Conservation (phyloP, 2,329 filamentous ascomycete species). For the Hypoxylon sp. region DNA sequence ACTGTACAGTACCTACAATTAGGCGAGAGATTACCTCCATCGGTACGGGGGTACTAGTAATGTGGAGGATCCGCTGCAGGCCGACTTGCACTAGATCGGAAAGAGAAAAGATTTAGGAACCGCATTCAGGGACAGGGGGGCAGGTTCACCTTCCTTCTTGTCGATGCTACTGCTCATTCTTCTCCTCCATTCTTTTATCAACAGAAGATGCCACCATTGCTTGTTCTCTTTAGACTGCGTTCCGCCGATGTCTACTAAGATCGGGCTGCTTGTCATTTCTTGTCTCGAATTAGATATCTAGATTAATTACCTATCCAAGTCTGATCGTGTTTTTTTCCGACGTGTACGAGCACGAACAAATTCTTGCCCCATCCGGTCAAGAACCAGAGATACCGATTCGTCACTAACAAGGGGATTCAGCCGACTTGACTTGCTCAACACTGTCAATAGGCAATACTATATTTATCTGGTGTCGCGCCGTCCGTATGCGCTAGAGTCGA, state of each 20-base stretch:
- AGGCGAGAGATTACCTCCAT: slow-evolving; percentile 8
- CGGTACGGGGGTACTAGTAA: slow-evolving; percentile 30
- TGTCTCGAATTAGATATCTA: slow-evolving; percentile 24
- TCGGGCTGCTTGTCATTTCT: slow-evolving; percentile 5
- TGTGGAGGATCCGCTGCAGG: slow-evolving; percentile 31
- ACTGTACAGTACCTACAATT: slow-evolving; percentile 23
- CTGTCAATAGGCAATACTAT: slow-evolving; percentile 18
- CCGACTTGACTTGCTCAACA: slow-evolving; percentile 3
- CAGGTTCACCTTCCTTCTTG: slow-evolving; percentile 33
- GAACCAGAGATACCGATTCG: slow-evolving; percentile 24
- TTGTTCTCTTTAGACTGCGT: slow-evolving; percentile 34
- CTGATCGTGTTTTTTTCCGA: slow-evolving; percentile 10
- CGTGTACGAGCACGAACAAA: slow-evolving; percentile 26
- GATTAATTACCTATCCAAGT: slow-evolving; percentile 18
- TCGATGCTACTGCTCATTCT: slow-evolving; percentile 26
- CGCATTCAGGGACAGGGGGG: slow-evolving; percentile 37
- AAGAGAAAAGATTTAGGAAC: slow-evolving; percentile 40
- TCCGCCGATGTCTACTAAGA: slow-evolving; percentile 22
- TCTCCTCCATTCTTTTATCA: slow-evolving; percentile 38
- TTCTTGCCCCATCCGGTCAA: slow-evolving; percentile 20
- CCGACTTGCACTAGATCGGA: slow-evolving; percentile 40
- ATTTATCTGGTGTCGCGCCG: slow-evolving; percentile 11
- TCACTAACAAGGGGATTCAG: slow-evolving; percentile 19
- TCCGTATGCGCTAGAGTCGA: slow-evolving; percentile 29
- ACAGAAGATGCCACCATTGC: slow-evolving; percentile 37